These are phyloP conservation scores for Acanthamoeba divionensis DNA, from an alignment of 208 protist species.

Conservation along the genomic window DNA sequence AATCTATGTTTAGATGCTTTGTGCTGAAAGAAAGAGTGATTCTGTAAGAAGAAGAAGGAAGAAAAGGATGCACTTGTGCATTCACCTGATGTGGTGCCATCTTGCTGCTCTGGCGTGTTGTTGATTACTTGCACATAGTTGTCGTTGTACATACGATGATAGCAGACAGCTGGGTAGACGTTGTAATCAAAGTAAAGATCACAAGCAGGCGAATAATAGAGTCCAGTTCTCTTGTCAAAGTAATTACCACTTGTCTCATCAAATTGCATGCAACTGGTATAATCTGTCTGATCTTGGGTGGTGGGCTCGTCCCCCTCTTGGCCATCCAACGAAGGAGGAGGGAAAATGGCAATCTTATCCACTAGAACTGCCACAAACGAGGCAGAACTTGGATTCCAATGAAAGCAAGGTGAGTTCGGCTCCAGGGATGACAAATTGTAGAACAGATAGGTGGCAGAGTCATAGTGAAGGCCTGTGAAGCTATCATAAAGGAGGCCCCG, in stretches of 20 bases:
- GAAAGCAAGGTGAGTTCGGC: not conserved
- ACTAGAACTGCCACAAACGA: not conserved
- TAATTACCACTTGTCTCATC: not conserved
- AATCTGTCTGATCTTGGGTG: too few species aligned
- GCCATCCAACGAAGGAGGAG: not conserved
- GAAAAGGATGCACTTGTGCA: too few species aligned
- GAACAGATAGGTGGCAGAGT: not conserved
- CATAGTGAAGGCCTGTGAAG: not conserved
- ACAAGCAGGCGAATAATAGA: not conserved
- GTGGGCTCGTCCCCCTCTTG: too few species aligned
- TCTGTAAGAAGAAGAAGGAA: too few species aligned
- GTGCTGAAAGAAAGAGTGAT: too few species aligned
- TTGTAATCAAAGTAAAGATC: slow-evolving; percentile 37
- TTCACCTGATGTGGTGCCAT: not conserved
- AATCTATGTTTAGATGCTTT: too few species aligned
- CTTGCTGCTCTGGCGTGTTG: too few species aligned
- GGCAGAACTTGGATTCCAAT: not conserved
- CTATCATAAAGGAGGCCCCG: not conserved
- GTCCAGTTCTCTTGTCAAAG: not conserved
- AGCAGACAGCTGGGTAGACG: not conserved
- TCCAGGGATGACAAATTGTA: slow-evolving; percentile 5
- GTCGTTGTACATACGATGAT: not conserved
- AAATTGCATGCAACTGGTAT: too few species aligned
- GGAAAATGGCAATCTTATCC: not conserved
- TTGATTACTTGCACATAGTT: slow-evolving; percentile 24